Conservation (phyloP, 768 basidiomycete species). For the Trametes elegans region DNA sequence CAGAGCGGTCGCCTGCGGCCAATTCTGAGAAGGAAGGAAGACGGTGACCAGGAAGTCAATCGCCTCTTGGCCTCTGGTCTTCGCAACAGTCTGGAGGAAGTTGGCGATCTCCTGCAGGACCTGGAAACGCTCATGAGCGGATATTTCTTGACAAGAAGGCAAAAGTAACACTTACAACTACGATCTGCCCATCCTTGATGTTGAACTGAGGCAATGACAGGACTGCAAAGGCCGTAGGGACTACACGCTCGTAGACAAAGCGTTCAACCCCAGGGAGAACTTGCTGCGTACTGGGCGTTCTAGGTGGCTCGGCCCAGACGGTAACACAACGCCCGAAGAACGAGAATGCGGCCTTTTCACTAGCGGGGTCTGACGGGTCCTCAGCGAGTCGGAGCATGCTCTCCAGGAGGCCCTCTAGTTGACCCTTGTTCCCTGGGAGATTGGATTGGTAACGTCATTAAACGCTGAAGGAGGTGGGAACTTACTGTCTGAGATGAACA, state of each 20-base stretch:
- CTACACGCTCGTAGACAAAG: constrained; percentile 83
- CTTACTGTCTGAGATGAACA: constrained; percentile 88
- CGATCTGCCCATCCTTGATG: constrained; percentile 82
- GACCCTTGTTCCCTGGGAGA: constrained; percentile 53
- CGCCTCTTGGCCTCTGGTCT: constrained; percentile 78
- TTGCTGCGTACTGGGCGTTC: constrained; percentile 28
- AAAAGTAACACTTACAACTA: constrained; percentile 55
- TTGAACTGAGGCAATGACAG: constrained; percentile 80
- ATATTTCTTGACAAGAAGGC: not conserved
- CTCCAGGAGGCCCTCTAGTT: constrained; percentile 73
- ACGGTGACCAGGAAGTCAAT: constrained; percentile 74
- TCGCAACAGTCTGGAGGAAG: constrained; percentile 75
- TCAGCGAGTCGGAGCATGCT: constrained; percentile 70
- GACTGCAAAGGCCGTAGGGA: constrained; percentile 81
- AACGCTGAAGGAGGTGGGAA: constrained; percentile 6
- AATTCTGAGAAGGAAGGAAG: constrained; percentile 86
- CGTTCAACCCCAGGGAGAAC: constrained; percentile 79
- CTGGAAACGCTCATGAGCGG: constrained; percentile 49
- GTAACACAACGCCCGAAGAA: constrained; percentile 72
- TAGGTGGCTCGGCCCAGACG: constrained; percentile 61
- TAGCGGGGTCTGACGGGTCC: constrained; percentile 70
- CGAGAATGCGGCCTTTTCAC: constrained; percentile 76
- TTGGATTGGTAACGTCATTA: not conserved
- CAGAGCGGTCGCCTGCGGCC: constrained; percentile 73
- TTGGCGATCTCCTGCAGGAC: constrained; percentile 87